Evolutionary conservation across 495 filamentous ascomycete species (phyloP).

Genomic region (Neurospora discreta): DNA sequence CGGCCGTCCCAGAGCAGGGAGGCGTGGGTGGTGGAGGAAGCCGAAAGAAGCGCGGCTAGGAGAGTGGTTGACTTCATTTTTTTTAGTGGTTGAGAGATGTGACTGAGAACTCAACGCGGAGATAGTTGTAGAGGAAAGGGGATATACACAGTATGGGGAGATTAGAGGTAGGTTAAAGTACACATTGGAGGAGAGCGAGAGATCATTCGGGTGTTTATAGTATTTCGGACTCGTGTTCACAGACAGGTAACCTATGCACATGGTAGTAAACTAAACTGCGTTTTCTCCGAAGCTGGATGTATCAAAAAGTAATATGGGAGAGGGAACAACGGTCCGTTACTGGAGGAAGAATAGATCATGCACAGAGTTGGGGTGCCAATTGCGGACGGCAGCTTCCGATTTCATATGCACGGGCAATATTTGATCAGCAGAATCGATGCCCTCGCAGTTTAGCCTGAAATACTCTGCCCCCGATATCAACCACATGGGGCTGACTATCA

Average conservation of each 20-base stretch:
- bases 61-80: conserved; percentile 17
- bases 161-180: too few relatives aligned
- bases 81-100: neutral
- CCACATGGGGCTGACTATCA: neutral
- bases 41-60: conserved; percentile 4
- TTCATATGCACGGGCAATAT: neutral
- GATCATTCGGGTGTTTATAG: too few relatives aligned
- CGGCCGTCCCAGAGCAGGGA: conserved; percentile 50
- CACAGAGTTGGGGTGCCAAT: neutral
- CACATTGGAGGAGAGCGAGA: too few relatives aligned
- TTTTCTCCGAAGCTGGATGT: neutral
- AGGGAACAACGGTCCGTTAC: conserved; percentile 3
- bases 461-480: neutral
- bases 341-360: neutral
- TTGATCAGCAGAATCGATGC: conserved; percentile 1
- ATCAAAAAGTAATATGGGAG: neutral
- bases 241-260: neutral
- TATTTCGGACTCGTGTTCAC: neutral
- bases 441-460: conserved; percentile 10
- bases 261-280: neutral
- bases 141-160: neutral
- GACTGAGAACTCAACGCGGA: neutral
- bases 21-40: conserved; percentile 7
- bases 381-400: conserved; percentile 17
- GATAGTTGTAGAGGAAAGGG: neutral